phyloP scores from a whole-genome alignment of 2,329 filamentous ascomycete genomes.

The Nemania sp. region DNA sequence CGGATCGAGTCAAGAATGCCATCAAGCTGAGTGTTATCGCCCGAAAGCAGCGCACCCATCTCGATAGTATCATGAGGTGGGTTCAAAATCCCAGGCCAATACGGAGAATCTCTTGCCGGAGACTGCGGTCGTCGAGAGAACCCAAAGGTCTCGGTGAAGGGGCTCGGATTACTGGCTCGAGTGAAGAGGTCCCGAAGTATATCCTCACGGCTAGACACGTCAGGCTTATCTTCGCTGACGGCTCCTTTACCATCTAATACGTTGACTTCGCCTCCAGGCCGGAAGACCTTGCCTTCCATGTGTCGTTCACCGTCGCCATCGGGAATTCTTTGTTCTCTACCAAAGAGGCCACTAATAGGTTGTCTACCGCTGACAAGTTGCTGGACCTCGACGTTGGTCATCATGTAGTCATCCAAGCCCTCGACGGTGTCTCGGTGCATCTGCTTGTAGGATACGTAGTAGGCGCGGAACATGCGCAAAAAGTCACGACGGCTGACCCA shows the following conservation, averaged over 20 bases:
- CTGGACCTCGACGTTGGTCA: conserved; percentile 74
- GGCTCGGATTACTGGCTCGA: conserved; percentile 38
- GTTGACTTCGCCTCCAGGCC: conserved; percentile 66
- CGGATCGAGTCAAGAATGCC: conserved; percentile 41
- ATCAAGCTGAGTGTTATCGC: conserved; percentile 39
- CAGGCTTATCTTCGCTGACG: conserved; percentile 62
- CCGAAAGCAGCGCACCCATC: conserved; percentile 38
- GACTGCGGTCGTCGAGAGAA: conserved; percentile 36
- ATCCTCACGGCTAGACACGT: conserved; percentile 63
- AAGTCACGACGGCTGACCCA: conserved; percentile 87
- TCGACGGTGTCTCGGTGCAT: conserved; percentile 84
- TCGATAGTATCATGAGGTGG: conserved; percentile 41
- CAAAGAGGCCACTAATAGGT: conserved; percentile 75
- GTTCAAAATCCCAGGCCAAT: conserved; percentile 40
- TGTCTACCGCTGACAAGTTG: conserved; percentile 77
- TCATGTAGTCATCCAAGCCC: conserved; percentile 75
- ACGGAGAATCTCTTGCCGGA: conserved; percentile 35
- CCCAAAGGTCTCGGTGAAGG: conserved; percentile 43
- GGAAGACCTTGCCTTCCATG: conserved; percentile 69
- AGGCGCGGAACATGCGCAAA: conserved; percentile 86
- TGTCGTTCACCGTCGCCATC: conserved; percentile 62
- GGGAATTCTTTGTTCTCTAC: conserved; percentile 71
- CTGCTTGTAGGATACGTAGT: conserved; percentile 88
- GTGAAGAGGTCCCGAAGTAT: conserved; percentile 60
- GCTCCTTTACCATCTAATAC: conserved; percentile 63